Base-by-base conservation (phyloP, 2,329 filamentous ascomycete species). In the Ophiostoma novo-ulmi region DNA sequence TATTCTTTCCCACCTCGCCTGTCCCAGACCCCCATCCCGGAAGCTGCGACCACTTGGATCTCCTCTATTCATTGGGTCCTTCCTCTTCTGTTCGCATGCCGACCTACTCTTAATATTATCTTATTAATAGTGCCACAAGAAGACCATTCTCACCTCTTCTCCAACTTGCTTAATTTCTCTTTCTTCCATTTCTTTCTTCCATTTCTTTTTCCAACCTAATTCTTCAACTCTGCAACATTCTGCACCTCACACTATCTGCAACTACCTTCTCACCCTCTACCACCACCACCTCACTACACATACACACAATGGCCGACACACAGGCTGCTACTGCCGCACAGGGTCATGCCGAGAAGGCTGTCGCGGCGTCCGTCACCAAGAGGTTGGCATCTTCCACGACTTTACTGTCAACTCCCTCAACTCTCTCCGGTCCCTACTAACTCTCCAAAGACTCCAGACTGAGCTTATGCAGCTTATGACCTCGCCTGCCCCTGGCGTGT, bases 401-500 rank as follows among this genome's bases (percentile, higher is more conserved):
- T 14, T 4, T n/a, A 6, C n/a, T n/a, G 26, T 39, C 31, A 31
- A 31, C 31, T 31, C 31, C 31, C 31, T 31, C 31, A 31, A 31
- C 31, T 31, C 1, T 31, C 31, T 3, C 31, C 3, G 3, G 31
- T 31, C 31, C 31, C 61, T 14, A 20, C 63, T 22, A 13, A 65
- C 58, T 26, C 8, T 20, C 0, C 26, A 31, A 78, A 98, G 95
- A 77, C 86, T 99, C 71, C 95, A 99, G 82, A 96, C 94, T 67
- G 95, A 99, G 82, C 87, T 99, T 75, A 98, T 99, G 94, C 91
- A 95, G 80, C 89, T 99, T 76, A 98, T 99, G 95, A 94, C 93
- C 76, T 94, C 94, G 61, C 90, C 94, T 1, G 94, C 94, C 0
- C 93, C 94, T 17, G 95, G 95, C 75, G 89, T 98, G 77, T 97